Evolutionary conservation across 768 basidiomycete species (phyloP).

Genomic region (Fomitopsis pulvina): DNA sequence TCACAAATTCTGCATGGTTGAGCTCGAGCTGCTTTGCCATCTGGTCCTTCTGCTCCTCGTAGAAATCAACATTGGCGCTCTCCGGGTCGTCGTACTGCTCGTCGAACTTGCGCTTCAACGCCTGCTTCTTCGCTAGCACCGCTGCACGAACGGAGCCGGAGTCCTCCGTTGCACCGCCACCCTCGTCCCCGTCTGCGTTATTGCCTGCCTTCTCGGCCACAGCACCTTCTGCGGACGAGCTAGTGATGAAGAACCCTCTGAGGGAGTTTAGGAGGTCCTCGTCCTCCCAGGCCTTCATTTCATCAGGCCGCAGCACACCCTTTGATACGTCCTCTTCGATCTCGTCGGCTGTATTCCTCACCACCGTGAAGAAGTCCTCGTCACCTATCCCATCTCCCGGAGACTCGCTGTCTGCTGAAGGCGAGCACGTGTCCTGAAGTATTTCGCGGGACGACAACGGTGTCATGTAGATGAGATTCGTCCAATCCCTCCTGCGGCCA

Average conservation of each 20-base stretch:
- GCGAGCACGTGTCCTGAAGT: constrained; percentile 31
- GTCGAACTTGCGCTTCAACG: constrained; percentile 91
- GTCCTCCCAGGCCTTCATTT: constrained; percentile 73
- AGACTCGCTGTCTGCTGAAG: background rate
- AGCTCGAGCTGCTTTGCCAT: constrained; percentile 78
- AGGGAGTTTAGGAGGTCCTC: constrained; percentile 84
- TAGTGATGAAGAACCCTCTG: constrained; percentile 87
- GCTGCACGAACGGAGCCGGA: constrained; percentile 34
- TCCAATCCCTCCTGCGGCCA: constrained; percentile 64
- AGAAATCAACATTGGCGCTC: constrained; percentile 75
- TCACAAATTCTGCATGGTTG: constrained; percentile 82
- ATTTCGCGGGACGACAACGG: constrained; percentile 66
- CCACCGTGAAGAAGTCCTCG: constrained; percentile 72
- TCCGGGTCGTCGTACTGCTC: constrained; percentile 93
- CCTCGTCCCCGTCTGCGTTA: constrained; percentile 33
- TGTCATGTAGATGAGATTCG: constrained; percentile 75
- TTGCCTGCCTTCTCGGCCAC: constrained; percentile 28
- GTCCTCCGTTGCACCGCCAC: constrained; percentile 23
- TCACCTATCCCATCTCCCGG: constrained; percentile 17
- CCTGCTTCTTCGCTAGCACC: constrained; percentile 81
- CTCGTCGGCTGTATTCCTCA: constrained; percentile 36
- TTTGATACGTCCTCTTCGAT: constrained; percentile 69
- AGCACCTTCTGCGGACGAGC: constrained; percentile 34
- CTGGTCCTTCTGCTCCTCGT: constrained; percentile 87
- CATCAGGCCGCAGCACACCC: constrained; percentile 40